A percentile compares a stretch with the other conserved stretches of the same genome.
phyloP scores from a whole-genome alignment of 169 alveolate species.

The Plasmodium vivax region DNA sequence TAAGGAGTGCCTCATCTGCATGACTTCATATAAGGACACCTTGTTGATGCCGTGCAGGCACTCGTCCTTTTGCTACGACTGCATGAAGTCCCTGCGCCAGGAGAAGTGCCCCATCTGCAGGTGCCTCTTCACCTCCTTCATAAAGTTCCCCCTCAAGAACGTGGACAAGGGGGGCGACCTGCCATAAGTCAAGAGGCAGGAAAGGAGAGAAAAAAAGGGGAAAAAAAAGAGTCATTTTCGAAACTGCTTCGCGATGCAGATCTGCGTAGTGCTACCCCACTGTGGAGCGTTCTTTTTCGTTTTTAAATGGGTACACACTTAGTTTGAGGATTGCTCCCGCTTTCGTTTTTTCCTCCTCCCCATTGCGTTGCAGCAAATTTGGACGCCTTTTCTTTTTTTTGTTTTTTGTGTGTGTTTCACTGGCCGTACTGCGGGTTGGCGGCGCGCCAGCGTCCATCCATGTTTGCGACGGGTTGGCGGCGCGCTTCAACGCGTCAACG shows the following conservation, averaged over 20 bases:
- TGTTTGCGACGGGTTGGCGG: not conserved
- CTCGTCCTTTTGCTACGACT: constrained; percentile 82
- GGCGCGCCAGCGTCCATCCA: not conserved
- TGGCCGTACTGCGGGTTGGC: not conserved
- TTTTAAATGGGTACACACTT: not conserved
- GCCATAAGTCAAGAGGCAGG: not conserved
- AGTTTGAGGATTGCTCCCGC: not conserved
- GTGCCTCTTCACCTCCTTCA: constrained; percentile 50
- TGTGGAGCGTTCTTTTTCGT: not conserved
- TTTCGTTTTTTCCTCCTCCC: not conserved
- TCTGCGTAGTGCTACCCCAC: not conserved
- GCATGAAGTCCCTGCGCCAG: constrained; percentile 79
- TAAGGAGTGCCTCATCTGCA: constrained; percentile 83
- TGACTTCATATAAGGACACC: constrained; percentile 82
- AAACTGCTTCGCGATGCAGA: not conserved
- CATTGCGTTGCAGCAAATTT: not conserved
- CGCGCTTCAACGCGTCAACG: too few species aligned
- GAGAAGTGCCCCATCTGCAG: constrained; percentile 86
- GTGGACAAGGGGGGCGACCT: not conserved
- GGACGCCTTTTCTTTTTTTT: not conserved
- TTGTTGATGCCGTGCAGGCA: constrained; percentile 84
- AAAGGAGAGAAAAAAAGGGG: not conserved
- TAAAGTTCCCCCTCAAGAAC: constrained; percentile 38
- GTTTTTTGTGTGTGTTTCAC: not conserved
- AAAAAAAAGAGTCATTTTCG: not conserved